phyloP scores from a whole-genome alignment of 2,329 filamentous ascomycete species.

The Helotiales sp. region DNA sequence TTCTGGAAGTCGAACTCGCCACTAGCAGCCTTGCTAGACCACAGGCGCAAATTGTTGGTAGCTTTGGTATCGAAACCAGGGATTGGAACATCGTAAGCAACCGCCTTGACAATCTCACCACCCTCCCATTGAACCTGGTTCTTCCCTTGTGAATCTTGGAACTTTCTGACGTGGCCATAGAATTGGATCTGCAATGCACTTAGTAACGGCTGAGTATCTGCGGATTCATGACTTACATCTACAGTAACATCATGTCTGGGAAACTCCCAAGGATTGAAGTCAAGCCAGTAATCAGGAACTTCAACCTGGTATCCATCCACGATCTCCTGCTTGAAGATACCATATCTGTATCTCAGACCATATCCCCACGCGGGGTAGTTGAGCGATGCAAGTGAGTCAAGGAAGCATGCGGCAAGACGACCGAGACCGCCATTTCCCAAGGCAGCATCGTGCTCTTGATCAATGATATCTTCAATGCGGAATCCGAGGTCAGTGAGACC shows the following conservation, averaged over 20 bases:
- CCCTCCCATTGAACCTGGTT: constrained; percentile 79
- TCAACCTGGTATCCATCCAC: constrained; percentile 97
- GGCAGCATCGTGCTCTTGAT: constrained; percentile 93
- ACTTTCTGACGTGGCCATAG: constrained; percentile 80
- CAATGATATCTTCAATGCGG: constrained; percentile 92
- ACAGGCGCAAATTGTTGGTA: constrained; percentile 94
- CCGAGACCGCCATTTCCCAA: constrained; percentile 95
- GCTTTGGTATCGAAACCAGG: constrained; percentile 87
- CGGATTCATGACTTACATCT: constrained; percentile 55
- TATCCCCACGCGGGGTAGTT: constrained; percentile 98
- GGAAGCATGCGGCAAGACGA: constrained; percentile 91
- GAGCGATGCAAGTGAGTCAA: constrained; percentile 91
- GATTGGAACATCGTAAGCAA: constrained; percentile 90
- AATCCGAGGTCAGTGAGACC: constrained; percentile 90
- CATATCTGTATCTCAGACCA: constrained; percentile 90
- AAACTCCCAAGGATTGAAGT: constrained; percentile 99
- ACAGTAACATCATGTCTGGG: constrained; percentile 93
- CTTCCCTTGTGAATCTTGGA: constrained; percentile 75
- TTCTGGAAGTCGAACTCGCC: constrained; percentile 99
- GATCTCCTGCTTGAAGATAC: constrained; percentile 99
- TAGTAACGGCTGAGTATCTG: constrained; percentile 6
- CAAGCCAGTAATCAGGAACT: constrained; percentile 97
- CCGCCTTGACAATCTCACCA: constrained; percentile 87
- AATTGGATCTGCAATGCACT: constrained; percentile 69
- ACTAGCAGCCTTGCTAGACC: constrained; percentile 95